Evolutionary conservation across 2,329 filamentous ascomycete genomes (phyloP).

Genomic region (Cladophialophora psammophila): DNA sequence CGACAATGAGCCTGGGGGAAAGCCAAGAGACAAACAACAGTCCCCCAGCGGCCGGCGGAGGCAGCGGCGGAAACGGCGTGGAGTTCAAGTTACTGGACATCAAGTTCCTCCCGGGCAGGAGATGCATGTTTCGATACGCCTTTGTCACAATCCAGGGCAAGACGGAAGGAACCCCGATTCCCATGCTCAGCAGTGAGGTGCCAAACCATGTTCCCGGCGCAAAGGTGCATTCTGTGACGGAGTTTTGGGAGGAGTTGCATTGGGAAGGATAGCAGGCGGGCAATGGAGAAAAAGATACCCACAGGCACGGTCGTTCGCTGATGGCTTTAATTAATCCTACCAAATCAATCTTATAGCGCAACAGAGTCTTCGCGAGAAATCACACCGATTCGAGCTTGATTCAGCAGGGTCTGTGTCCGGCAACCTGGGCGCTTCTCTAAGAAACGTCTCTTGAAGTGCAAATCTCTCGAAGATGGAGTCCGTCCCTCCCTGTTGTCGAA

Average conservation of each 20-base stretch:
- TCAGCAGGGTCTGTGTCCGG: not conserved
- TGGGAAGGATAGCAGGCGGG: not conserved
- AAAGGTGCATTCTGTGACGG: not conserved
- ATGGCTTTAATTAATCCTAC: not conserved
- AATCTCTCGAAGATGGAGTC: not conserved
- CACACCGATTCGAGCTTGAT: not conserved
- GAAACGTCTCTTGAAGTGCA: not conserved
- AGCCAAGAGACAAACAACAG: not conserved
- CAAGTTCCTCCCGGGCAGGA: slow-evolving; percentile 17
- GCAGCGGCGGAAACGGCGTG: not conserved
- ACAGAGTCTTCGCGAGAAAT: not conserved
- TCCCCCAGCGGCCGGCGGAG: not conserved
- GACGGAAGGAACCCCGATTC: not conserved
- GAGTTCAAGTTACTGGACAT: slow-evolving; percentile 27
- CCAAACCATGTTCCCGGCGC: not conserved
- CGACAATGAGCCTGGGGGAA: not conserved
- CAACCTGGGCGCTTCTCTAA: not conserved
- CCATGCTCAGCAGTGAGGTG: not conserved
- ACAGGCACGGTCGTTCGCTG: not conserved
- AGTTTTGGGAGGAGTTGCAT: slow-evolving; percentile 1
- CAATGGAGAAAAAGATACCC: not conserved
- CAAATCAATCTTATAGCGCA: not conserved
- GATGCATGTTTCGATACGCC: slow-evolving; percentile 21
- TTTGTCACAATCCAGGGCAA: not conserved
- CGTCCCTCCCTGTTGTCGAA: not conserved